Percentiles rank a stretch among this genome's conserved stretches.
Conservation (phyloP, 108 stramenopile genomes). For the Fistulifera solaris region DNA sequence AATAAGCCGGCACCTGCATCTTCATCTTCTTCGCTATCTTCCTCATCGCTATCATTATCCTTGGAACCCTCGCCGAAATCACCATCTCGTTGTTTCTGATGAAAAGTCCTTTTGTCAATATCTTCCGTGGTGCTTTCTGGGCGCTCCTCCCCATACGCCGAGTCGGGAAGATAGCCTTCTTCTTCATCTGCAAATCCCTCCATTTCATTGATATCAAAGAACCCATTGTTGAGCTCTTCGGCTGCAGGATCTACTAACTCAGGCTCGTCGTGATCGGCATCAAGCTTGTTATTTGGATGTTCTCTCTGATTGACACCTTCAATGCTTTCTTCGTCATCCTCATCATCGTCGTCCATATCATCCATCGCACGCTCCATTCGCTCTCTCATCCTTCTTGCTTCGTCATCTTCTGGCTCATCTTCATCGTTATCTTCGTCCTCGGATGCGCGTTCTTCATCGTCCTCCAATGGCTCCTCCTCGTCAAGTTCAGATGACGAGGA, state of each 20-base stretch:
- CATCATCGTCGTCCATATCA: constrained; percentile 37
- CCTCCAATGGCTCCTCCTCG: constrained; percentile 26
- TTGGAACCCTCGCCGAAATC: constrained; percentile 17
- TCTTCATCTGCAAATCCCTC: constrained; percentile 92
- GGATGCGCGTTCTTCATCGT: constrained; percentile 30
- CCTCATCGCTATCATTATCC: constrained; percentile 34
- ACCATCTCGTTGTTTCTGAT: constrained; percentile 50
- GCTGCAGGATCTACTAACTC: constrained; percentile 52
- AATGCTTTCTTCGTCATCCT: constrained; percentile 15
- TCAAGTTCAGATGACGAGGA: constrained; percentile 15
- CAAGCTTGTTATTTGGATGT: constrained; percentile 14
- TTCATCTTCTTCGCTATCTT: constrained; percentile 39
- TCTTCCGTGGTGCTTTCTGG: constrained; percentile 12
- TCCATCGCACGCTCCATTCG: constrained; percentile 81
- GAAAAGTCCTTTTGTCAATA: constrained; percentile 42
- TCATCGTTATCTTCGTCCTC: constrained; percentile 35
- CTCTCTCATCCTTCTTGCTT: constrained; percentile 50
- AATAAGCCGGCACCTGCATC: constrained; percentile 27
- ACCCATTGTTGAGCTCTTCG: constrained; percentile 80
- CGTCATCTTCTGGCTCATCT: constrained; percentile 46
- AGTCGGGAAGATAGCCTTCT: constrained; percentile 69
- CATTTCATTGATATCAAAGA: constrained; percentile 94
- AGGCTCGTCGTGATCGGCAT: constrained; percentile 18
- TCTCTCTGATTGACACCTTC: constrained; percentile 25
- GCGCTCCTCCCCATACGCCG: constrained; percentile 41